These are phyloP conservation scores for Leccinum boreale DNA, from an alignment of 768 basidiomycete species.

Conservation along the genomic window DNA sequence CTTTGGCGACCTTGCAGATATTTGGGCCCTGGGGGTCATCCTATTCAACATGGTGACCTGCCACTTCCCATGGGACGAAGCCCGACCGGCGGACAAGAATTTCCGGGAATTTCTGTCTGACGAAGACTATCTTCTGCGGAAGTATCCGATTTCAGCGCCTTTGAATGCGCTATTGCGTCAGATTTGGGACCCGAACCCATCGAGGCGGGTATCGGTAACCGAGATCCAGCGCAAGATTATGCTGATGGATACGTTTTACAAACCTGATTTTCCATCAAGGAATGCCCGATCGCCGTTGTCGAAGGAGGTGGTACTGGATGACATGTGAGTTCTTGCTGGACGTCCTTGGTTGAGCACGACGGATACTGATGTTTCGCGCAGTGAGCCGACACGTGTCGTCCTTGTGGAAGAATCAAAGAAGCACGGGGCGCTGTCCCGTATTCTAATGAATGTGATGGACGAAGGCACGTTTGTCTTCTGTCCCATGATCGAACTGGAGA, in stretches of 20 bases:
- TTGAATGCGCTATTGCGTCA: background rate
- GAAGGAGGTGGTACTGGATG: no score
- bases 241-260: slow-evolving; percentile 18
- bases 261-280: no score
- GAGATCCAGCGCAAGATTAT: slow-evolving; percentile 11
- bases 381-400: no score
- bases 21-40: slow-evolving; percentile 78
- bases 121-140: background rate
- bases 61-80: slow-evolving; percentile 17
- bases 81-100: background rate
- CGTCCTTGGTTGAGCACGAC: no score
- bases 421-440: no score
- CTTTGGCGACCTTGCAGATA: slow-evolving; percentile 38
- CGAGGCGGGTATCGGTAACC: background rate
- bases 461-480: no score
- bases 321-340: no score
- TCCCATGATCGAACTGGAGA: no score
- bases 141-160: slow-evolving; percentile 5
- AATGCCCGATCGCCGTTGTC: no score
- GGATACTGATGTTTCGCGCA: no score
- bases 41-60: slow-evolving; percentile 81
- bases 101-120: slow-evolving; percentile 6
- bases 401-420: no score
- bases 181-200: slow-evolving; percentile 19
- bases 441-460: no score